Base-by-base conservation (phyloP, 2,329 filamentous ascomycete genomes). In the Decorospora gaudefroyi region DNA sequence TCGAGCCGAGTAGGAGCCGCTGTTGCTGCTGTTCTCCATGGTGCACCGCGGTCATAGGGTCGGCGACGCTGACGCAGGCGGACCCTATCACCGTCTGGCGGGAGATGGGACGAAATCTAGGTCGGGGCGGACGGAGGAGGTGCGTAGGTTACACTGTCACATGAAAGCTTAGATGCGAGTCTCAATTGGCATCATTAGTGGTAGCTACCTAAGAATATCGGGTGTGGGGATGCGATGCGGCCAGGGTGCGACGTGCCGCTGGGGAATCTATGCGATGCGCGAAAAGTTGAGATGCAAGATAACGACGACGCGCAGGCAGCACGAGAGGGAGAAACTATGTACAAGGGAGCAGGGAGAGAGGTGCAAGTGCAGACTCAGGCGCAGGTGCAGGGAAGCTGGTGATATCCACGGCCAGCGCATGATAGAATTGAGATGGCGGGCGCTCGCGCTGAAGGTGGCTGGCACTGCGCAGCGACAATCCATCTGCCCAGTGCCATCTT, bases 1-100 rank as follows among this genome's bases (percentile, higher is more conserved):
- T 37, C 55, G 59, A 27, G 55, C 53, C 33, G 54, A 44, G 49
- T 63, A 53, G 35, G 61, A 51, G 35, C 42, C 59, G 51, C 51
- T 61, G 48, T 54, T 59, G 41, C 53, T 61, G 42, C 49, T 59
- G 49, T 55, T 59, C 22, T 68, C 64, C 67, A 69, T 69, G 31
- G 27, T 60, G 56, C 36, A 41, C 45, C 46, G 33, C 36, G 54
- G 31, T 51, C 59, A 66, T 65, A 42, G 39, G 49, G 42, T 13
- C 12, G 46, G 42, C 17, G 30, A 22, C 41, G 45, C 44, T 48
- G 47, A 22, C 18, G 30, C 27, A 41, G 39, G 23, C 46, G 52
- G 35, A 37, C 36, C 51, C 51, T 44, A 48, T 36, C 42, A 42
- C 38, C 15, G 33, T 51, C 40, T 31, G 26, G 54, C 44, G 45